A percentile compares a stretch with the other conserved stretches of the same genome.
These are phyloP conservation scores for Beauveria sp. DNA, from an alignment of 2,329 filamentous ascomycete species.

Conservation along the genomic window DNA sequence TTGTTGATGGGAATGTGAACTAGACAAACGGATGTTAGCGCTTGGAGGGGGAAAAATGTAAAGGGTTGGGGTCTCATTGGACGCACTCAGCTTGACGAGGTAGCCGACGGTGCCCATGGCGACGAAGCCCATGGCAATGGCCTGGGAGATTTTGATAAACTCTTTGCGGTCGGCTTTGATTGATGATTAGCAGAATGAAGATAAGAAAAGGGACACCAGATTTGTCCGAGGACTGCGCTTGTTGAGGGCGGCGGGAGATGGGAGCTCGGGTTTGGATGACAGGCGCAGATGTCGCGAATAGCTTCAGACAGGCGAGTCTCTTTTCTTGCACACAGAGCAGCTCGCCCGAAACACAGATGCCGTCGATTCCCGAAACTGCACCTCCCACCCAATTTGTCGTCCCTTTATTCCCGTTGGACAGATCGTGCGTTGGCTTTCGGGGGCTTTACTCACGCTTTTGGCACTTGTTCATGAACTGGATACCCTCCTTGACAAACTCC, in stretches of 20 bases:
- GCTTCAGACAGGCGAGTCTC: neutral
- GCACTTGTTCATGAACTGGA: slow-evolving; percentile 55
- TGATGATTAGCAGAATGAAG: neutral
- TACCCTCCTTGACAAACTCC: slow-evolving; percentile 39
- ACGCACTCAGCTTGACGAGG: slow-evolving; percentile 60
- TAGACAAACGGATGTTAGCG: slow-evolving; percentile 21
- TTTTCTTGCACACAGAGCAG: too few species aligned
- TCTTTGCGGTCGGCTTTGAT: slow-evolving; percentile 33
- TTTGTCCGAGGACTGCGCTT: neutral
- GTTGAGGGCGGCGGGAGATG: neutral
- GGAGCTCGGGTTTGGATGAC: neutral
- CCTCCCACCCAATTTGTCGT: neutral
- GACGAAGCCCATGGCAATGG: slow-evolving; percentile 61
- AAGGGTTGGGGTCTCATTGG: neutral
- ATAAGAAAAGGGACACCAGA: neutral
- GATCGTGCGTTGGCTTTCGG: neutral
- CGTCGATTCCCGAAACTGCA: neutral
- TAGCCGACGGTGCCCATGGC: slow-evolving; percentile 66
- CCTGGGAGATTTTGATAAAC: slow-evolving; percentile 42
- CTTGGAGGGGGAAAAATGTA: neutral
- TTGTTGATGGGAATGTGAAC: slow-evolving; percentile 66
- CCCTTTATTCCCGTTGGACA: neutral
- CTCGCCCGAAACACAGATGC: neutral
- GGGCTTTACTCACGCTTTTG: slow-evolving; percentile 46
- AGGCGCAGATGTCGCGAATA: neutral